phyloP scores from a whole-genome alignment of 176 grass and related monocot genomes.

The Raddia distichophylla region DNA sequence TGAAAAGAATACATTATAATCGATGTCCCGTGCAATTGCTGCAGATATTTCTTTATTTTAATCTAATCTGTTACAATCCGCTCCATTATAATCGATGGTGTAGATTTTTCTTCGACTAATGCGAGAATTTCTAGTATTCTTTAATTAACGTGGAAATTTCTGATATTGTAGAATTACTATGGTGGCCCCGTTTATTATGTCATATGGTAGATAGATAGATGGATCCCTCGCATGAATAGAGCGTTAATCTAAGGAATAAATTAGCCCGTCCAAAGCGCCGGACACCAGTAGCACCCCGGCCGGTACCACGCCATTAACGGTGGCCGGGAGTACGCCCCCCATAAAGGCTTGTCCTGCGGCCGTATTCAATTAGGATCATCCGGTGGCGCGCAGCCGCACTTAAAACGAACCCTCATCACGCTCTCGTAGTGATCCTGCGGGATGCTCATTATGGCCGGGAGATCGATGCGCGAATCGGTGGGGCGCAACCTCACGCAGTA shows the following conservation, averaged over 20 bases:
- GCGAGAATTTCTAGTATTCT: too few relatives aligned
- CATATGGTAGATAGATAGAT: too few relatives aligned
- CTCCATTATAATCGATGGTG: too few relatives aligned
- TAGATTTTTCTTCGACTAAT: too few relatives aligned
- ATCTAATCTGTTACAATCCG: too few relatives aligned
- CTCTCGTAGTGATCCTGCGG: background rate
- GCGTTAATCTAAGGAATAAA: slow-evolving; percentile 17
- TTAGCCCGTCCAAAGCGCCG: slow-evolving; percentile 29
- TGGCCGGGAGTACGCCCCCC: slow-evolving; percentile 10
- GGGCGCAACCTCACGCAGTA: background rate
- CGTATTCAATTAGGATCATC: slow-evolving; percentile 3
- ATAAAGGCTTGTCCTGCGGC: slow-evolving; percentile 30
- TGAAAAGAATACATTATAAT: too few relatives aligned
- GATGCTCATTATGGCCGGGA: background rate
- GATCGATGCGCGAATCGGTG: background rate
- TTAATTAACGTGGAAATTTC: too few relatives aligned
- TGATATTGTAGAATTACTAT: too few relatives aligned
- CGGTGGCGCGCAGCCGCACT: background rate
- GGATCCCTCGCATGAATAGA: background rate
- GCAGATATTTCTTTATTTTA: too few relatives aligned
- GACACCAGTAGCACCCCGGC: background rate
- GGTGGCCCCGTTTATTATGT: too few relatives aligned
- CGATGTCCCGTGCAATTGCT: too few relatives aligned
- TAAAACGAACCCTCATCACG: background rate
- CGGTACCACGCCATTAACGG: background rate